A percentile compares a stretch with the other conserved stretches of the same genome.
Conservation (phyloP, 2,329 filamentous ascomycete species). For the Pochonia chlamydosporia region DNA sequence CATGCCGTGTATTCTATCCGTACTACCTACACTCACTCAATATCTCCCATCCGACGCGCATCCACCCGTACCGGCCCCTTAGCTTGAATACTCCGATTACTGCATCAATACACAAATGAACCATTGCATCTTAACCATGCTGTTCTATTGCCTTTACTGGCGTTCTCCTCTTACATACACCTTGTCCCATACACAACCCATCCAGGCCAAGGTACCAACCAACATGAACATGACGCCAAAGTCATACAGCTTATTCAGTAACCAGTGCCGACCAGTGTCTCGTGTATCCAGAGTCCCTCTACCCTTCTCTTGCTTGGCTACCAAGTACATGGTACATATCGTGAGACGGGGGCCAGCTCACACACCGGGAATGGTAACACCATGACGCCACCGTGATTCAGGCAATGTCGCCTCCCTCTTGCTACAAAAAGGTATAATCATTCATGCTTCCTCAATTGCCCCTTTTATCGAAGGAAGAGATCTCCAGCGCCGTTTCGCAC, state of each 20-base stretch:
- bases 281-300: slow-evolving; percentile 12
- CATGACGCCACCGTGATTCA: slow-evolving; percentile 4
- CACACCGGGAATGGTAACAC: background rate
- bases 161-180: background rate
- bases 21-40: no score
- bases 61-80: no score
- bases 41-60: no score
- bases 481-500: slow-evolving; percentile 56
- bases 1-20: no score
- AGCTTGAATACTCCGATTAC: no score
- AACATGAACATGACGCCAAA: slow-evolving; percentile 6
- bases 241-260: background rate
- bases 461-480: slow-evolving; percentile 48
- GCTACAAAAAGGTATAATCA: slow-evolving; percentile 2
- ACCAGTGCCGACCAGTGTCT: slow-evolving; percentile 1
- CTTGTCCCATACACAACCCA: background rate
- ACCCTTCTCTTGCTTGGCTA: slow-evolving; percentile 8
- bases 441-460: background rate
- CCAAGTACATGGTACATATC: background rate
- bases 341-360: background rate
- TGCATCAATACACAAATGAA: background rate
- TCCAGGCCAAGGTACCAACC: background rate
- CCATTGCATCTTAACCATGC: background rate
- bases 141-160: background rate
- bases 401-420: background rate